Evolutionary conservation across 768 basidiomycete species (phyloP).

Genomic region (Leccinellum luteum): DNA sequence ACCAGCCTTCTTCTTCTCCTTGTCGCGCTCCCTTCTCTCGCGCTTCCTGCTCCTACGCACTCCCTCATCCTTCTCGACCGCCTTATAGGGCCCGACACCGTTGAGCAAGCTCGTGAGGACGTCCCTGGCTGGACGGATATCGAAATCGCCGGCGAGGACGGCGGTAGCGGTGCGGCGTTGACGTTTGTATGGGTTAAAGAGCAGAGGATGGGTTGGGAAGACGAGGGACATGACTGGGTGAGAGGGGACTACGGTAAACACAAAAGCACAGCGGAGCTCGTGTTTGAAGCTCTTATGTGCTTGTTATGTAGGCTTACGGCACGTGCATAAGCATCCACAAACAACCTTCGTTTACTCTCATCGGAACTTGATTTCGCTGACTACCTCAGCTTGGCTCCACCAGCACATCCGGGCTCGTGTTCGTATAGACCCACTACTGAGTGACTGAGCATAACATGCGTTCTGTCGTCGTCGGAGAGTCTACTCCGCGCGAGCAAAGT

Average conservation of each 20-base stretch:
- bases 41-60: constrained; percentile 51
- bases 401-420: background rate
- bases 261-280: constrained; percentile 31
- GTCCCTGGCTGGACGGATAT: constrained; percentile 63
- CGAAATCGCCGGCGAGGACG: constrained; percentile 75
- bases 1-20: constrained; percentile 45
- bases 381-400: too few species aligned
- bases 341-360: constrained; percentile 32
- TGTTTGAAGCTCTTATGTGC: constrained; percentile 35
- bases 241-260: constrained; percentile 14
- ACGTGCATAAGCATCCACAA: constrained; percentile 36
- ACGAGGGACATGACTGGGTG: constrained; percentile 22
- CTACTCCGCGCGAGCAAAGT: background rate
- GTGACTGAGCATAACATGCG: background rate
- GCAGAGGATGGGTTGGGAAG: constrained; percentile 9
- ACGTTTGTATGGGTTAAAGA: constrained; percentile 31
- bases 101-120: constrained; percentile 78
- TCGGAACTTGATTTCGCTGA: constrained; percentile 19
- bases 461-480: background rate
- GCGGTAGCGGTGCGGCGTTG: constrained; percentile 66
- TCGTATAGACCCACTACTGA: background rate
- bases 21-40: constrained; percentile 46
- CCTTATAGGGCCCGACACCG: constrained; percentile 65
- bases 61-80: constrained; percentile 61
- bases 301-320: constrained; percentile 37